Conservation (phyloP, 306 rosid genomes). For the Hippophae gyantsensis region DNA sequence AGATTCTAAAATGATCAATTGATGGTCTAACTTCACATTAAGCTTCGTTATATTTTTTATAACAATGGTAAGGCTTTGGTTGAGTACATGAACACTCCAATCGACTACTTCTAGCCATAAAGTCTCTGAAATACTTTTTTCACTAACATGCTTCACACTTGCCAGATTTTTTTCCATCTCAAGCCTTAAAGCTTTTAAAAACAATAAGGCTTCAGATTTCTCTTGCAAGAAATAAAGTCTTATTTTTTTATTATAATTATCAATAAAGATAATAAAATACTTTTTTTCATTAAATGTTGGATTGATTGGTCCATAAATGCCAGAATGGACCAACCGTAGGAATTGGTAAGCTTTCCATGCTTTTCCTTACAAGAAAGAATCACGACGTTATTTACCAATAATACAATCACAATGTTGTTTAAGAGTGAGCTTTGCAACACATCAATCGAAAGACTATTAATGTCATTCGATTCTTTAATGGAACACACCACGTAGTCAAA, state of each 20-base stretch:
- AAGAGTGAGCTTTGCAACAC: not conserved
- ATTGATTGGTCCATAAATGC: not conserved
- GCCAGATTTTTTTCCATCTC: too few species aligned
- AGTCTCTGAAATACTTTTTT: not conserved
- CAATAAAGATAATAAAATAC: not conserved
- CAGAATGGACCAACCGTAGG: not conserved
- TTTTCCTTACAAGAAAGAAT: not conserved
- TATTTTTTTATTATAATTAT: conserved; percentile 1
- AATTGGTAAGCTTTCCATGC: not conserved
- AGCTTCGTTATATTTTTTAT: not conserved
- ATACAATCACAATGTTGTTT: not conserved
- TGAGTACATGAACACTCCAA: not conserved
- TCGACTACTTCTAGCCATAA: not conserved
- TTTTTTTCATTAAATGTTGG: not conserved
- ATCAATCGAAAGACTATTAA: not conserved
- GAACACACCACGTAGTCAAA: not conserved
- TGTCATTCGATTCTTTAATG: not conserved
- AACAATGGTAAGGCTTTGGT: not conserved
- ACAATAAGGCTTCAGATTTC: not conserved
- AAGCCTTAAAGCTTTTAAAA: not conserved
- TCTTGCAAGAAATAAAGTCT: conserved; percentile 1
- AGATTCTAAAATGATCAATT: not conserved
- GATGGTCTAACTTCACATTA: not conserved
- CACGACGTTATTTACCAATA: not conserved
- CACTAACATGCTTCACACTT: not conserved